Base-by-base conservation (phyloP, 495 filamentous ascomycete genomes). In the Coniosporium apollinis region DNA sequence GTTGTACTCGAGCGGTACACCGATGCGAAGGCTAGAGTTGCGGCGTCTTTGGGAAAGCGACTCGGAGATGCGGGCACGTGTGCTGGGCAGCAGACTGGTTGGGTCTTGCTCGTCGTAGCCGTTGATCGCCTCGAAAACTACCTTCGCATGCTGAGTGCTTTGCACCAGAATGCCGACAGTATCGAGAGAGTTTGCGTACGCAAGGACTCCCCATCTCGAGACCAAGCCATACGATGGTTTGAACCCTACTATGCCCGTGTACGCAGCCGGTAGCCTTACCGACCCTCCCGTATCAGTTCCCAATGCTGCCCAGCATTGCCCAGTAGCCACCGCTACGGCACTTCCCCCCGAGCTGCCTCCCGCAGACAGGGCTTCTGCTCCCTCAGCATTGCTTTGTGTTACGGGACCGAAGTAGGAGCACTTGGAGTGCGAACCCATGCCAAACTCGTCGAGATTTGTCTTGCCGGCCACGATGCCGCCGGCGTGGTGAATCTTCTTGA, bases 231-330 rank as follows among this genome's bases (percentile, higher is more conserved):
- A 91, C 4, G 82, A 91, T 10, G 89, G 89, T 57, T 97, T 97
- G 58, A 85, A 94, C 0, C 89, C 89, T 17, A 91, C 68, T 9
- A 73, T 67, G 6, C 85, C 83, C 4, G 76, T 86, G 49, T 91
- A 96, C 9, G 89, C 82, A 13, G 91, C 87, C 1, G 89, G 89
- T 37, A 96, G 66, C 17, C 89, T 70, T 29, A 96, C 83, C 8
- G 82, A 91, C 17, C 89, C 89, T 41, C 89, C 89, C 0, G 89
- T 96, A 50, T 97, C 89, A 14, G 89, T 97, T 11, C 87, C 89
- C 11, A 97, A 61, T 13, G 87, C 82, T n/a, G 78, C 59, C 54
- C 77, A 69, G 35, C 74, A 83, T 50, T 80, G 69, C 0, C 65
- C 64, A 9, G 65, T 66, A 11, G 74, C 76, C 31, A 94, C 81